A percentile compares a stretch with the other conserved stretches of the same genome.
phyloP scores from a whole-genome alignment of 768 basidiomycete genomes.

The Hygrophoropsis aurantiaca region DNA sequence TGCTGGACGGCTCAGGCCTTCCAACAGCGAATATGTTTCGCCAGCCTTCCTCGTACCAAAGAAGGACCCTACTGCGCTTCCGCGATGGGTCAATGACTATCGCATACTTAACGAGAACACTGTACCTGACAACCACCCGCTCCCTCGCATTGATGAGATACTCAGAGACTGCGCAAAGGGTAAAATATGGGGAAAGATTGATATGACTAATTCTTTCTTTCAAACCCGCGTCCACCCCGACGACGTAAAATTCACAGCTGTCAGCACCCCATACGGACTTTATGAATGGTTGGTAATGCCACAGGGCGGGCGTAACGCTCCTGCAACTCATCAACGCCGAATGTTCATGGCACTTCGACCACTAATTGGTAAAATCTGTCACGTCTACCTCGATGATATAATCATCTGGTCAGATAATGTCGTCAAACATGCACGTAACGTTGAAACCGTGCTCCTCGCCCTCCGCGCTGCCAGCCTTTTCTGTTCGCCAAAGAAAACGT shows the following conservation, averaged over 20 bases:
- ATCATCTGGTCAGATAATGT: slow-evolving; percentile 33
- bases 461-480: slow-evolving; percentile 28
- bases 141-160: slow-evolving; percentile 18
- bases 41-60: slow-evolving; percentile 31
- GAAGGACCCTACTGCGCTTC: slow-evolving; percentile 8
- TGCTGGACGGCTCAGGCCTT: slow-evolving; percentile 26
- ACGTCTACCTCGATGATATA: slow-evolving; percentile 29
- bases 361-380: slow-evolving; percentile 32
- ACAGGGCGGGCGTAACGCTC: slow-evolving; percentile 30
- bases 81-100: slow-evolving; percentile 18
- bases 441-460: slow-evolving; percentile 26
- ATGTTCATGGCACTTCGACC: slow-evolving; percentile 32
- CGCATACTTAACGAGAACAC: slow-evolving; percentile 20
- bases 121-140: slow-evolving; percentile 15
- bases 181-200: slow-evolving; percentile 32
- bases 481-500: slow-evolving; percentile 27
- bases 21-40: slow-evolving; percentile 25
- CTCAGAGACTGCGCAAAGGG: slow-evolving; percentile 8
- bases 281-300: slow-evolving; percentile 43
- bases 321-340: slow-evolving; percentile 31
- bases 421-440: slow-evolving; percentile 33
- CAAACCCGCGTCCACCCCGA: slow-evolving; percentile 30
- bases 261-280: slow-evolving; percentile 23
- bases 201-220: slow-evolving; percentile 41
- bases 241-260: slow-evolving; percentile 33